phyloP scores from a whole-genome alignment of 345 rosid species.

The Mangifera indica region DNA sequence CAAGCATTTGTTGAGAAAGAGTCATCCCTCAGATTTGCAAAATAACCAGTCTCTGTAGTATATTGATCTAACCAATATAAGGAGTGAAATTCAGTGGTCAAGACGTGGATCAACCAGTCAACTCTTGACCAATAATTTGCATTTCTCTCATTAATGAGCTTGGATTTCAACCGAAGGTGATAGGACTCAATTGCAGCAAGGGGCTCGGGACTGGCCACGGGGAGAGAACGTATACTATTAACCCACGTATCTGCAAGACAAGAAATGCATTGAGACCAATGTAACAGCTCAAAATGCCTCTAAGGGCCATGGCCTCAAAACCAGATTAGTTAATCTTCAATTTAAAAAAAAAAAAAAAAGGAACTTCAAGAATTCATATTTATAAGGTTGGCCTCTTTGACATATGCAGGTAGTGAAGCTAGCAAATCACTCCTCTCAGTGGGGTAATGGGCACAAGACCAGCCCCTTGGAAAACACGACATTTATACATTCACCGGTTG shows the following conservation, averaged over 20 bases:
- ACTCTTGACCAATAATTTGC: slow-evolving; percentile 36
- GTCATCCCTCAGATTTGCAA: slow-evolving; percentile 36
- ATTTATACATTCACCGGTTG: no score
- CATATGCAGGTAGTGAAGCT: no score
- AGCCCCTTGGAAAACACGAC: no score
- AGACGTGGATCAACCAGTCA: slow-evolving; percentile 49
- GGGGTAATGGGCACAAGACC: no score
- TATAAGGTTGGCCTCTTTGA: no score
- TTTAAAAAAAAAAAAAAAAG: no score
- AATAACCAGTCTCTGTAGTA: slow-evolving; percentile 40
- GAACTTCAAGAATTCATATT: no score
- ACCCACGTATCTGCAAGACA: slow-evolving; percentile 43
- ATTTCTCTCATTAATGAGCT: slow-evolving; percentile 37
- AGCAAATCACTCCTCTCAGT: no score
- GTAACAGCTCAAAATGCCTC: slow-evolving; percentile 12
- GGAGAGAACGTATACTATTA: slow-evolving; percentile 39
- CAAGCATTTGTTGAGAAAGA: slow-evolving; percentile 43
- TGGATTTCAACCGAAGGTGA: slow-evolving; percentile 42
- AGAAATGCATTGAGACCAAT: slow-evolving; percentile 11
- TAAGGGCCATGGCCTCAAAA: not conserved
- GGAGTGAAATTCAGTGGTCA: slow-evolving; percentile 52
- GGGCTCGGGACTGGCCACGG: slow-evolving; percentile 40
- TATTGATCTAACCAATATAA: slow-evolving; percentile 47
- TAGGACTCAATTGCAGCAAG: slow-evolving; percentile 55
- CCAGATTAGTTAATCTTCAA: not conserved